These are phyloP conservation scores for Phalaenopsis equestris DNA, from an alignment of 106 monocot species.

Conservation along the genomic window DNA sequence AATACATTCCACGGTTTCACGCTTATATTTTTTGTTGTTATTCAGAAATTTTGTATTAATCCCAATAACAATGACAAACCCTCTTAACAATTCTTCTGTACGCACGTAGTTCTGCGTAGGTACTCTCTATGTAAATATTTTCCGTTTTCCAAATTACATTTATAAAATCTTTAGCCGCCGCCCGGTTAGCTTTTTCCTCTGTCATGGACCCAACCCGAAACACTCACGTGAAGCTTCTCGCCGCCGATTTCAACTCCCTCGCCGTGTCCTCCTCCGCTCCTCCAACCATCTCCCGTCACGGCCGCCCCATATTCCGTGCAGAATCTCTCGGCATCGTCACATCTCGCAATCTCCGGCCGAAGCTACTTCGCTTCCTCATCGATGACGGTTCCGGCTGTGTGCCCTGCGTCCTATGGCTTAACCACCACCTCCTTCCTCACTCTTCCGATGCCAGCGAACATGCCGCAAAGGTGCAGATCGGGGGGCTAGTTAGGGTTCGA, in stretches of 20 bases:
- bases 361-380: constrained; percentile 54
- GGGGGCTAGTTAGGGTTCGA: constrained; percentile 56
- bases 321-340: constrained; percentile 62
- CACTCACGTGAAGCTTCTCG: constrained; percentile 54
- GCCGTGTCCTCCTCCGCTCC: constrained; percentile 11
- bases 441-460: constrained; percentile 10
- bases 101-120: too few species aligned
- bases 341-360: constrained; percentile 25
- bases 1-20: too few species aligned
- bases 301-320: constrained; percentile 25
- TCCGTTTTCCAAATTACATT: too few species aligned
- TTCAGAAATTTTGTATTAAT: too few species aligned
- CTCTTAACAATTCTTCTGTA: too few species aligned
- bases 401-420: constrained; percentile 89
- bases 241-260: constrained; percentile 32
- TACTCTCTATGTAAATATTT: too few species aligned
- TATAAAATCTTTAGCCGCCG: too few species aligned
- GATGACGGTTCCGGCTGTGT: constrained; percentile 83
- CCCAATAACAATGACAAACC: too few species aligned
- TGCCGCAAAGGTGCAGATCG: constrained; percentile 41
- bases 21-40: too few species aligned
- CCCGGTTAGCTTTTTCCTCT: background rate
- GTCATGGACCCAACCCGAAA: constrained; percentile 1
- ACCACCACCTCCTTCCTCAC: constrained; percentile 19
- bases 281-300: constrained; percentile 6